Conservation (phyloP, 2,329 filamentous ascomycete species). For the Chaetomium sp. region DNA sequence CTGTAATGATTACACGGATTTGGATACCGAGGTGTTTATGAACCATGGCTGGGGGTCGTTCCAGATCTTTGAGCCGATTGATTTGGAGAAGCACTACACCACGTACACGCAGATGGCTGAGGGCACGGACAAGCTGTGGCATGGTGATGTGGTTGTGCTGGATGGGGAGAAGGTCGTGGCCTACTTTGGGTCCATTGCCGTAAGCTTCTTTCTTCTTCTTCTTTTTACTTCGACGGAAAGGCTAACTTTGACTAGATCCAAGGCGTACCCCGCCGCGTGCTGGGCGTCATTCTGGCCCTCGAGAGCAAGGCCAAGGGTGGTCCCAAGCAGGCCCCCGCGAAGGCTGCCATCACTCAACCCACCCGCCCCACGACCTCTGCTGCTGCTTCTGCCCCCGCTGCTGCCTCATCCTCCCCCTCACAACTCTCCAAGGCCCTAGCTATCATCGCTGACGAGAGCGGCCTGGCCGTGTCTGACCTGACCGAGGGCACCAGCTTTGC, state of each 20-base stretch:
- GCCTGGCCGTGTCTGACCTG: conserved; percentile 38
- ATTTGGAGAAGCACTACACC: conserved; percentile 40
- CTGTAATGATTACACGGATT: conserved; percentile 47
- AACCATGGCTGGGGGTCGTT: conserved; percentile 53
- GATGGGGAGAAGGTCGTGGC: conserved; percentile 43
- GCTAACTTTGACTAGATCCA: too few relatives aligned
- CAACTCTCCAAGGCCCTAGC: conserved; percentile 34
- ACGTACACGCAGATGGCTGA: conserved; percentile 51
- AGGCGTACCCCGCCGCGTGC: neutral
- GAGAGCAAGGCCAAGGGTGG: neutral
- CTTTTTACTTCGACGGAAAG: too few relatives aligned
- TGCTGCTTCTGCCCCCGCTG: neutral
- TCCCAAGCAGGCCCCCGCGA: neutral
- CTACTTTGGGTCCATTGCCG: conserved; percentile 24
- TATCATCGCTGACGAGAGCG: conserved; percentile 50
- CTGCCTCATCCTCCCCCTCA: neutral
- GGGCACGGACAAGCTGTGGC: conserved; percentile 37
- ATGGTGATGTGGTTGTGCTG: conserved; percentile 48
- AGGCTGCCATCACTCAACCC: neutral
- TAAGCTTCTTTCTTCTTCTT: neutral
- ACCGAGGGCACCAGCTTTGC: conserved; percentile 48
- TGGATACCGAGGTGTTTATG: conserved; percentile 48
- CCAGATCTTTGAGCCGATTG: conserved; percentile 40
- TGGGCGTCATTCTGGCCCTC: neutral
- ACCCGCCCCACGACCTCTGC: neutral